Evolutionary conservation across 2,329 filamentous ascomycete genomes (phyloP), one percentile per base, ranked within the genome.

Genomic region (Ilyonectria robusta): DNA sequence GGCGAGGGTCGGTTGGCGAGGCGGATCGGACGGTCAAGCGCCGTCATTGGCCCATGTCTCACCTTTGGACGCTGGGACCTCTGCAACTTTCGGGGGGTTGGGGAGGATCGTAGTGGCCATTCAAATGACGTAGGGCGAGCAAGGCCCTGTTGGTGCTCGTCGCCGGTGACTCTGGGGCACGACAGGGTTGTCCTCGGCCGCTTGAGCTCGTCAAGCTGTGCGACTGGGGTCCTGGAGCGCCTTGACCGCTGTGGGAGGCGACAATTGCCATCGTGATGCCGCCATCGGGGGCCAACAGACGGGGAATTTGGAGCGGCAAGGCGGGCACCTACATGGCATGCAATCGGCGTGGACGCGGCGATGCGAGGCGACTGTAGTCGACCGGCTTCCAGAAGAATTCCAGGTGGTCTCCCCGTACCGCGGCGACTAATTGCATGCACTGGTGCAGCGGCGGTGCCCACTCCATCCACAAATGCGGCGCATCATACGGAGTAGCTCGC

Each of bases 371-470:
- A 58, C 53, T 61, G 69, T 71, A 66, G 67, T 62, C 66, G 55
- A 58, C 59, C 63, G 54, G 63, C 71, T 76, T 76, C 74, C 64
- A 76, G 74, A 76, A 76, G 59, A 70, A 67, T 76, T 76, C 74
- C 50, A 74, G 56, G 65, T 69, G 73, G 70, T 13, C 58, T 53
- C 65, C 61, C 59, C 59, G 53, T 55, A 55, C 67, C 44, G 56
- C 58, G 54, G 31, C 63, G 35, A 60, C 56, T 54, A 61, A 62
- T 68, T 70, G 62, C 65, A 67, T 60, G 44, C 59, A 60, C 33
- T 15, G 46, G 46, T n/a, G 15, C 40, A 54, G 65, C 42, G 62
- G 65, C 42, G 62, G 50, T 35, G n/a, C 31, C 50, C 50, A 53
- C 31, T 35, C 6, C 33, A 53, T 33, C 65, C 50, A 61, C 58